Evolutionary conservation across 352 stramenopile species (phyloP).

Genomic region (Pythium oligandrum): DNA sequence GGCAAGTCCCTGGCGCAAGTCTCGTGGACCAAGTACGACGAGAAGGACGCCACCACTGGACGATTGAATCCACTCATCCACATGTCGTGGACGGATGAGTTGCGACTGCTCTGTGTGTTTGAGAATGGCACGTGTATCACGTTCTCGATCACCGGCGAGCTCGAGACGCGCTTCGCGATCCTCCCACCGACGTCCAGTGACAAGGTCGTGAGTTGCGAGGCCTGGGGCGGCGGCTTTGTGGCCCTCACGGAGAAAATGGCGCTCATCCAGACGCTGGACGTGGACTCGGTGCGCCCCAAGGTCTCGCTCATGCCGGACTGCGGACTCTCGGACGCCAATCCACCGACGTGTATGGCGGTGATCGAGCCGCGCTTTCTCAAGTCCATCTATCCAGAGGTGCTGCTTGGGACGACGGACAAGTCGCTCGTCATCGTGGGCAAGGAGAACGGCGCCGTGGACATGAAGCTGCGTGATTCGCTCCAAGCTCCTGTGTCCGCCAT

Average conservation of each 20-base stretch:
- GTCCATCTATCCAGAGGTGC: constrained; percentile 88
- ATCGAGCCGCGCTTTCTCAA: constrained; percentile 89
- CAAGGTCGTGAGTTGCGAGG: constrained; percentile 75
- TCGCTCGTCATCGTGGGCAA: constrained; percentile 87
- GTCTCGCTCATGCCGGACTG: constrained; percentile 69
- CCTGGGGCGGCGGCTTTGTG: constrained; percentile 69
- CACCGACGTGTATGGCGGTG: constrained; percentile 90
- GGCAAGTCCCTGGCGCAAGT: constrained; percentile 53
- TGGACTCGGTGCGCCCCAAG: constrained; percentile 77
- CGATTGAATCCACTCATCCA: constrained; percentile 50
- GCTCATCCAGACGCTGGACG: constrained; percentile 74
- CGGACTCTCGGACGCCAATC: constrained; percentile 64
- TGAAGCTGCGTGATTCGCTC: constrained; percentile 82
- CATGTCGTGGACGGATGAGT: constrained; percentile 80
- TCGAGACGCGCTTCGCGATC: constrained; percentile 70
- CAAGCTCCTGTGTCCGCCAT: constrained; percentile 90
- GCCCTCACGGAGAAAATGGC: constrained; percentile 79
- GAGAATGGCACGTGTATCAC: constrained; percentile 63
- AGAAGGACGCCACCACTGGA: constrained; percentile 31
- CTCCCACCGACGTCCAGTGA: constrained; percentile 58
- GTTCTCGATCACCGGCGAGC: constrained; percentile 65
- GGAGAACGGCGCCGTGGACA: constrained; percentile 58
- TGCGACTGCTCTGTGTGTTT: constrained; percentile 78
- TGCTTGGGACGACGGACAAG: constrained; percentile 89
- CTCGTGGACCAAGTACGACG: constrained; percentile 65